Evolutionary conservation across 23 red algal species (phyloP), one percentile per base, ranked within the genome.

Genomic region (Cyanidioschyzon merolae): DNA sequence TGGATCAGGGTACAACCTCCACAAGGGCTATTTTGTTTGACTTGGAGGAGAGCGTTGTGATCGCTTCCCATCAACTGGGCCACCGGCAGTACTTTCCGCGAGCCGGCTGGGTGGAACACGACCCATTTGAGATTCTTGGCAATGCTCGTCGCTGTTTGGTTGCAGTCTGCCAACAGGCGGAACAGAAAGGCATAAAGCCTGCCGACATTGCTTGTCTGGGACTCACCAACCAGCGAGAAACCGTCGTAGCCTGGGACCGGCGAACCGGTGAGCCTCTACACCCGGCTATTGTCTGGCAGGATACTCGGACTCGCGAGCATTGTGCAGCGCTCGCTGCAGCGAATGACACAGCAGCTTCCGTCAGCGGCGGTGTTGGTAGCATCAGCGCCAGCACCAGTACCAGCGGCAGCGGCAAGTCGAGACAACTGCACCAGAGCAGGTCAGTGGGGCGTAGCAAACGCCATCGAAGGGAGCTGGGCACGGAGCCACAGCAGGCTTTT

Each of bases 211-310:
- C 86, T 57, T 82, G 86, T 1, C 74, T 95, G 34, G 91, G 91
- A 24, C 84, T 95, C 37, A 86, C 91, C 38, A 95, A 95, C 45
- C 91, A 95, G 57, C 91, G 91, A 57, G 91, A 95, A 74, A 95
- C 91, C 1, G 86, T 83, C 0, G 82, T 89, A 30, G 86, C 87
- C 0, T 95, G 91, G 91, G 91, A 95, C 57, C 77, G 75, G 15
- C 45, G 59, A 50, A 90, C 85, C 17, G 91, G 91, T 1, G 17
- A 77, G 58, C 91, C 91, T 18, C 75, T 95, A 18, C 77, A 84
- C 58, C 79, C 76, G 24, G 91, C 86, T 26, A 85, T 95, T 24
- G 83, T 95, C 12, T 95, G 91, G 91, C 40, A 57, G 34, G 91
- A 95, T 38, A 80, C 76, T 0, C 87, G 91, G 51, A 95, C 91